Percentiles rank a stretch among this genome's conserved stretches.
These are phyloP conservation scores for Detonula confervacea DNA, from an alignment of 352 stramenopile species.

Conservation along the genomic window DNA sequence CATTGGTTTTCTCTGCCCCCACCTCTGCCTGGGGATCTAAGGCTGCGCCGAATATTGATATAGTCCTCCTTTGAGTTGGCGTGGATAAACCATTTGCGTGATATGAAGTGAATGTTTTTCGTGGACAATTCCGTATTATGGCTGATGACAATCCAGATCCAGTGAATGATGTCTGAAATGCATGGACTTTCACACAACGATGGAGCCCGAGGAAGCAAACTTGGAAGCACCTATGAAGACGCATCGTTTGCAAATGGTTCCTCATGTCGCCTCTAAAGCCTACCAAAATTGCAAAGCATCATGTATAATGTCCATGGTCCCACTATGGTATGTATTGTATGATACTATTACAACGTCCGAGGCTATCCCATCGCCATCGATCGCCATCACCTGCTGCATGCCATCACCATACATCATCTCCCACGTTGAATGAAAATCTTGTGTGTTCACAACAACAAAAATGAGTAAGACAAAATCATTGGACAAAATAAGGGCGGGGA, in stretches of 20 bases:
- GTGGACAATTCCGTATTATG: constrained; percentile 7
- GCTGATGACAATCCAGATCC: constrained; percentile 4
- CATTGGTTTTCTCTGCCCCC: not conserved
- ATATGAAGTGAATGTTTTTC: constrained; percentile 4
- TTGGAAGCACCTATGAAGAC: not conserved
- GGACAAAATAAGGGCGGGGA: too few relatives aligned
- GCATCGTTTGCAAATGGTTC: not conserved
- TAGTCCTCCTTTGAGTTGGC: not conserved
- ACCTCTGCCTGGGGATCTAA: not conserved
- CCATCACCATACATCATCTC: too few relatives aligned
- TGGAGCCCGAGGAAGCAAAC: not conserved
- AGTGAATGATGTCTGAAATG: constrained; percentile 4
- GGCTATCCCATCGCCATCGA: too few relatives aligned
- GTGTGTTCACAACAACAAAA: too few relatives aligned
- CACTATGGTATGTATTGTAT: too few relatives aligned
- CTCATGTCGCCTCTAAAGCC: not conserved
- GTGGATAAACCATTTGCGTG: too few relatives aligned
- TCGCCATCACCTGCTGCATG: too few relatives aligned
- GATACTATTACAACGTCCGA: too few relatives aligned
- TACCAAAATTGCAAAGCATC: not conserved
- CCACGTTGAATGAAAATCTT: too few relatives aligned
- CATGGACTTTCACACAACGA: not conserved
- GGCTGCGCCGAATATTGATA: not conserved
- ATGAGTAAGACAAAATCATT: too few relatives aligned
- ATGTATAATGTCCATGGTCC: too few relatives aligned